Evolutionary conservation across 257 asterid genomes (phyloP).

Genomic region (Nicotiana tabacum): DNA sequence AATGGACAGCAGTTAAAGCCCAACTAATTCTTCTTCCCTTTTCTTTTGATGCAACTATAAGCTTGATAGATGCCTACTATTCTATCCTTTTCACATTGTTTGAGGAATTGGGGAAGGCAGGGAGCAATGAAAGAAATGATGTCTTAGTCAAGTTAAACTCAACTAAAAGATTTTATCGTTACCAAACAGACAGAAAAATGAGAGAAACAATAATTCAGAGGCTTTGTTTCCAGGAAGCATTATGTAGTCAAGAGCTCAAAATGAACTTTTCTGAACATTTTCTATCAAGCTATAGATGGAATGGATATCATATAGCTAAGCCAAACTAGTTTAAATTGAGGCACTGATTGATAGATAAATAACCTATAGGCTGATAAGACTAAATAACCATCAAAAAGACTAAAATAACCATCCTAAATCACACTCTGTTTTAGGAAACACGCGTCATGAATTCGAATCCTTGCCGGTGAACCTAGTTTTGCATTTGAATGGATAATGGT

Average conservation of each 20-base stretch:
- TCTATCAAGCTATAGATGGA: conserved; percentile 4
- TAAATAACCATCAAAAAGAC: background rate
- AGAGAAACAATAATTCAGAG: background rate
- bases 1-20: background rate
- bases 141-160: background rate
- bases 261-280: background rate
- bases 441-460: background rate
- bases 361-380: background rate
- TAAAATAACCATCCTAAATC: too few species aligned
- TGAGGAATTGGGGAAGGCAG: background rate
- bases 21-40: background rate
- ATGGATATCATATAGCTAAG: background rate
- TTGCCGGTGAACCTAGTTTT: background rate
- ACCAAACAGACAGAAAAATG: background rate
- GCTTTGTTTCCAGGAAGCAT: background rate
- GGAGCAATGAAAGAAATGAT: background rate
- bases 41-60: background rate
- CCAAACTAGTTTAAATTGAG: background rate
- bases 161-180: background rate
- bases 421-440: background rate
- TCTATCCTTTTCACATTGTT: too few species aligned
- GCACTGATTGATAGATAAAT: background rate
- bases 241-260: background rate
- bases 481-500: background rate
- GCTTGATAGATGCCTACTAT: background rate